Conservation (phyloP, 371 early-diverging fungal genomes). For the Syncephalis fuscata region DNA sequence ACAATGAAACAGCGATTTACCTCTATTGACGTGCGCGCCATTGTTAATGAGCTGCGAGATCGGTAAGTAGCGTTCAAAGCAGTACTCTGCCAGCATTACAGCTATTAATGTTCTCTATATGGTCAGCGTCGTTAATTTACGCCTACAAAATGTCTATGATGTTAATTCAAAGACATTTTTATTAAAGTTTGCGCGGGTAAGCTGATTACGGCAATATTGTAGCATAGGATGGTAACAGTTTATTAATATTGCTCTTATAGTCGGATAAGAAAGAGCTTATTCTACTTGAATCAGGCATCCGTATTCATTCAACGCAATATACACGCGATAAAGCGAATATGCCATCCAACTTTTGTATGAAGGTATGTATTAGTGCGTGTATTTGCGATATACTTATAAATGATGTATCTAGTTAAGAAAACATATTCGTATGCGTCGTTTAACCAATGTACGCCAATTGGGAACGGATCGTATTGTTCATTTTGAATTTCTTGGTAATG, state of each 20-base stretch:
- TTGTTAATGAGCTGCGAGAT: too few species aligned
- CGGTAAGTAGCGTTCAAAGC: too few species aligned
- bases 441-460: constrained; percentile 68
- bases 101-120: too few species aligned
- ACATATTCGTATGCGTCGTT: constrained; percentile 65
- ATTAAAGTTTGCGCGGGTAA: constrained; percentile 77
- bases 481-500: constrained; percentile 69
- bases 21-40: constrained; percentile 53
- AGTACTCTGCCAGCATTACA: too few species aligned
- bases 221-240: too few species aligned
- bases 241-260: constrained; percentile 12
- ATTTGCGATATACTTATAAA: not conserved
- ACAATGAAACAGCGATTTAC: constrained; percentile 56
- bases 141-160: constrained; percentile 92
- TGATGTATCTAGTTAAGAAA: constrained; percentile 53
- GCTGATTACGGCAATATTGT: too few species aligned
- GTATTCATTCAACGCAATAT: constrained; percentile 83
- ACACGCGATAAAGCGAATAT: constrained; percentile 66
- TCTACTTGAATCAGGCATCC: constrained; percentile 83
- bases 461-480: constrained; percentile 89
- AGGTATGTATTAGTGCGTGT: constrained; percentile 21
- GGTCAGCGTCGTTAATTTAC: constrained; percentile 41
- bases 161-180: constrained; percentile 78
- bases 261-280: constrained; percentile 79
- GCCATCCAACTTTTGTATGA: constrained; percentile 81